phyloP scores from a whole-genome alignment of 202 grass and related monocot species.

The Elaeis oleifera region DNA sequence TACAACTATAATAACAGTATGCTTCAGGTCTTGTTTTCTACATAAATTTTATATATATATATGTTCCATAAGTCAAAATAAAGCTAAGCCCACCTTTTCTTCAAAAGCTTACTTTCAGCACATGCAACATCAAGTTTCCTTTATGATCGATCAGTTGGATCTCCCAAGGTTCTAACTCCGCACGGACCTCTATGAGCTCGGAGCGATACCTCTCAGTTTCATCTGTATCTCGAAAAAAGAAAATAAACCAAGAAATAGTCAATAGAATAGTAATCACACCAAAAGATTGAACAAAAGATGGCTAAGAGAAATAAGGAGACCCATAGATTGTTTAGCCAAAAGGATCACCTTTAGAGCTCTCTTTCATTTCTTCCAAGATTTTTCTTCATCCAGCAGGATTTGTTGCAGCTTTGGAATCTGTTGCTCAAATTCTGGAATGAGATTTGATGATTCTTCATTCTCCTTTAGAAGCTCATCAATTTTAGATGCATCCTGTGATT shows the following conservation, averaged over 20 bases:
- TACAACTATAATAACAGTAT: too few species aligned
- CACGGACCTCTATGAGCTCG: conserved; percentile 70
- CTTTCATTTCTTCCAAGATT: conserved; percentile 64
- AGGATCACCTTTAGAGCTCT: conserved; percentile 53
- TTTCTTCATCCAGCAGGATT: conserved; percentile 65
- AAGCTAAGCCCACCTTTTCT: conserved; percentile 53
- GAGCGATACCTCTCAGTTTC: conserved; percentile 68
- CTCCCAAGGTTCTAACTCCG: conserved; percentile 93
- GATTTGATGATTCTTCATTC: conserved; percentile 59
- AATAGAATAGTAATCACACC: conserved; percentile 16
- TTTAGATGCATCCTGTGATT: conserved; percentile 57
- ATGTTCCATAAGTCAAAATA: neutral
- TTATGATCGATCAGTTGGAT: conserved; percentile 91
- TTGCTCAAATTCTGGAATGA: conserved; percentile 76
- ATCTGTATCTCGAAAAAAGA: conserved; percentile 30
- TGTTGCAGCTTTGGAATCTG: conserved; percentile 73
- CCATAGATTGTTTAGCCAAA: neutral
- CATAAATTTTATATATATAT: too few species aligned
- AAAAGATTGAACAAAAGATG: conserved; percentile 1
- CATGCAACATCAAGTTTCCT: conserved; percentile 76
- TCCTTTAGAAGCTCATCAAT: conserved; percentile 50
- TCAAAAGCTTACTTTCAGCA: conserved; percentile 71
- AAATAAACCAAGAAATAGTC: conserved; percentile 4
- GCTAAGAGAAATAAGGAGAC: neutral
- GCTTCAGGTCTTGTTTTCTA: too few species aligned